Base-by-base conservation (phyloP, 2,329 filamentous ascomycete genomes). In the Penicillium hesseltinei region DNA sequence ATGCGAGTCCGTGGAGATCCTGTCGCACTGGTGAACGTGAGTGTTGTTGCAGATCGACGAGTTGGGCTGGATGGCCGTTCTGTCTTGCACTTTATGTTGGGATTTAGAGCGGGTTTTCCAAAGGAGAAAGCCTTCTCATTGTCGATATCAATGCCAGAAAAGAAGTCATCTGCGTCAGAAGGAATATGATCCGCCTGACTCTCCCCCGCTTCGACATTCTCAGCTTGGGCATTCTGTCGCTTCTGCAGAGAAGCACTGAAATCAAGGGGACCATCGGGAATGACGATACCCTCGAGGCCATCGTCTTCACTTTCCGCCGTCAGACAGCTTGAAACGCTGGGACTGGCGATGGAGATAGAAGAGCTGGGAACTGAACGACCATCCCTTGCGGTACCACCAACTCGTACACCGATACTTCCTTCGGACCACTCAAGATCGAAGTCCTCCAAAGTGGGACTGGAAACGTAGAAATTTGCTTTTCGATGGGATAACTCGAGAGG, bases 291-390 rank as follows among this genome's bases (percentile, higher is more conserved):
- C 59, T 94, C 90, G 59, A 97, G 84, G 7, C 90, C 89, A 73
- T 97, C 93, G 65, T 96, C 92, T 70, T 97, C 93, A 70, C 92
- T 97, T 77, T 97, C 94, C 10, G 86, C 84, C 2, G 92, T 96
- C 66, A 96, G 87, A 62, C 90, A 94, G 74, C 93, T 97, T 21
- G 92, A 90, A 55, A 96, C 84, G 72, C 92, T 97, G 15, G 94
- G 93, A 70, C 93, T 97, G 73, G 97, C 83, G 29, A 91, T 90
- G 39, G 92, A 96, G 36, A 88, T 86, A 19, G 91, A 93, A 1
- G 92, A 96, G 77, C 91, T 94, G 67, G 91, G 87, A 68, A 87
- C 87, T 48, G 91, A 92, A 40, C 85, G 86, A n/a, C 82, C 84
- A 68, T 93, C 91, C 66, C 91, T 86, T 63, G 87, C 84, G 15